These are phyloP conservation scores for Quercus tomentella DNA, from an alignment of 331 rosid genomes.

Conservation along the genomic window DNA sequence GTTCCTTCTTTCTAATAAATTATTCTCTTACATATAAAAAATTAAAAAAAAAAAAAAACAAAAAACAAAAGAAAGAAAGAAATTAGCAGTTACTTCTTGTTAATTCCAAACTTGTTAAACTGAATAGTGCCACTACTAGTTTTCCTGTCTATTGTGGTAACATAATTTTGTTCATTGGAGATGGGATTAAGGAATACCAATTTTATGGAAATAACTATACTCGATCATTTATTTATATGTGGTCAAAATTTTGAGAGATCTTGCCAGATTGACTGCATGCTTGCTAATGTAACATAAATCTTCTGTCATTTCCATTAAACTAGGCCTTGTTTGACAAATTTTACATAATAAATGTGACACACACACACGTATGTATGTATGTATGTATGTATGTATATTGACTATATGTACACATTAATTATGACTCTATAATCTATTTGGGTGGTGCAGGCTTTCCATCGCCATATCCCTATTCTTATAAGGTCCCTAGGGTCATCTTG, in stretches of 20 bases:
- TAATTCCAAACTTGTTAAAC: not conserved
- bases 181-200: not conserved
- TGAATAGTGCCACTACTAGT: not conserved
- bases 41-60: too few relatives aligned
- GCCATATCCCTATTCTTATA: slow-evolving; percentile 83
- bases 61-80: too few relatives aligned
- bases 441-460: slow-evolving; percentile 83
- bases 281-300: not conserved
- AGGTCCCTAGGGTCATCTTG: slow-evolving; percentile 89
- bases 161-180: not conserved
- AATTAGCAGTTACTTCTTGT: too few relatives aligned
- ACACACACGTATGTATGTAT: too few relatives aligned
- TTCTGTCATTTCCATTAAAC: not conserved
- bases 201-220: not conserved
- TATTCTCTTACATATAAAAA: too few relatives aligned
- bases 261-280: not conserved
- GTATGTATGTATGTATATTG: not conserved
- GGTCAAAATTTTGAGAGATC: not conserved
- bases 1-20: too few relatives aligned
- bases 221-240: not conserved
- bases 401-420: not conserved
- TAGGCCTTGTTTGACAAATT: not conserved
- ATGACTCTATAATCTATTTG: slow-evolving; percentile 9
- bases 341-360: not conserved
- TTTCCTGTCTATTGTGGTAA: not conserved